phyloP scores from a whole-genome alignment of 441 rosid genomes.

The Eutrema salsugineum region DNA sequence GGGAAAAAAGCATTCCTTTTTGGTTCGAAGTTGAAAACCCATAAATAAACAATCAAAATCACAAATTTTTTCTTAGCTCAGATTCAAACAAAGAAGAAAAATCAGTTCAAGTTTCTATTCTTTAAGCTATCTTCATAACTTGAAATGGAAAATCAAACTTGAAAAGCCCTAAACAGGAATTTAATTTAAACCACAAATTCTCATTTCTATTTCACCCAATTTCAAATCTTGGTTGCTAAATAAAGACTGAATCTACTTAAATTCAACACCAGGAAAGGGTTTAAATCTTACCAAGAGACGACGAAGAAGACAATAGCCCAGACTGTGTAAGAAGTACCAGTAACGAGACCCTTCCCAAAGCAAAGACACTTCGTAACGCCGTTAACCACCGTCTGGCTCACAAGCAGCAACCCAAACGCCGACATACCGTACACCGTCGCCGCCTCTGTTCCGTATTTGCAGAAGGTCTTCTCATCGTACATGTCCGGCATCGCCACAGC shows the following conservation, averaged over 20 bases:
- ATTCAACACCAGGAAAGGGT: background rate
- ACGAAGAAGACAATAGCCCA: conserved; percentile 79
- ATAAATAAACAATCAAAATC: background rate
- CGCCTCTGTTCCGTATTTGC: conserved; percentile 69
- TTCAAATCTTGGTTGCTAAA: conserved; percentile 4
- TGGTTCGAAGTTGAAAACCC: background rate
- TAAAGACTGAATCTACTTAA: background rate
- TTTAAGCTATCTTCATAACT: background rate
- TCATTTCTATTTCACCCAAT: background rate
- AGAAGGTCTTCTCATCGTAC: conserved; percentile 79
- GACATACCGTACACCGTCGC: conserved; percentile 79
- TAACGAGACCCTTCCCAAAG: conserved; percentile 70
- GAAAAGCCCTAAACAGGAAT: background rate
- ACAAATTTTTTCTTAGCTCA: background rate
- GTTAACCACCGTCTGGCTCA: conserved; percentile 68
- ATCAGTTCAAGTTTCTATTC: background rate
- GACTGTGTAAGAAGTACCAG: conserved; percentile 52
- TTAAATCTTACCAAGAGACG: conserved; percentile 64
- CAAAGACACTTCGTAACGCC: conserved; percentile 89
- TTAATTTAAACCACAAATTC: background rate
- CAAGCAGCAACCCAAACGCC: conserved; percentile 69
- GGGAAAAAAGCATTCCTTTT: background rate
- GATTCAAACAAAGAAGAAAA: background rate
- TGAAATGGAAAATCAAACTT: background rate
- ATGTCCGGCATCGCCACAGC: conserved; percentile 58